Conservation (phyloP, 2,329 filamentous ascomycete genomes). For the Fusarium goolgardi region DNA sequence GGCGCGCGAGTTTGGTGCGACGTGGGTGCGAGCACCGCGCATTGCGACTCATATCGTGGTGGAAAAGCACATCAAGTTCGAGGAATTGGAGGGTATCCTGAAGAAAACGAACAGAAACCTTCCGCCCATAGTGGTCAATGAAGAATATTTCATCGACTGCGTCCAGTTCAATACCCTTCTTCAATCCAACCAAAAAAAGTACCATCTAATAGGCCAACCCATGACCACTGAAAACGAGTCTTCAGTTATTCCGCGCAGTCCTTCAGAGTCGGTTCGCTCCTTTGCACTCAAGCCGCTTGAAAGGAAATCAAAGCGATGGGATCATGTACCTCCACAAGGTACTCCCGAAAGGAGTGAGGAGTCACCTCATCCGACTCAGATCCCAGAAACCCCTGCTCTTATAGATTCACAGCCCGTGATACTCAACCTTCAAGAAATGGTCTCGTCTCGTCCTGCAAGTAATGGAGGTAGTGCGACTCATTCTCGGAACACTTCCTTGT, state of each 20-base stretch:
- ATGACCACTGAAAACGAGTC: conserved; percentile 7
- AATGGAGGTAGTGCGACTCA: not conserved
- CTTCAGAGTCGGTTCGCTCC: conserved; percentile 50
- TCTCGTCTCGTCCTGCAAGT: conserved; percentile 5
- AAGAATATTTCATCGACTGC: conserved; percentile 76
- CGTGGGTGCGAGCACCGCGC: conserved; percentile 70
- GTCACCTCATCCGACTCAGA: conserved; percentile 43
- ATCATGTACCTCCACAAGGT: conserved; percentile 53
- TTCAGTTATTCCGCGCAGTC: conserved; percentile 13
- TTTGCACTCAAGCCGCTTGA: conserved; percentile 62
- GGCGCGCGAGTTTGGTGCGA: conserved; percentile 79
- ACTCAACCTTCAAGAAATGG: conserved; percentile 37
- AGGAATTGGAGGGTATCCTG: conserved; percentile 67
- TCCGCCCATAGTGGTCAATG: conserved; percentile 69
- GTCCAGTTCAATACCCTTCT: conserved; percentile 68
- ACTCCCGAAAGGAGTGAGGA: conserved; percentile 55
- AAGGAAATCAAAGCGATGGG: conserved; percentile 53
- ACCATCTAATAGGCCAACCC: conserved; percentile 66
- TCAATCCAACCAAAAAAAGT: conserved; percentile 69
- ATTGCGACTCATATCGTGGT: conserved; percentile 82
- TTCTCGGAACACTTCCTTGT: not conserved
- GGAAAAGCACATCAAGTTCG: conserved; percentile 74
- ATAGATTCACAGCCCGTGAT: conserved; percentile 46
- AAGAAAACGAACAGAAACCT: conserved; percentile 33
- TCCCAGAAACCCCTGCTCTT: conserved; percentile 30